Conservation (phyloP, 2,329 filamentous ascomycete species). For the Colletotrichum limetticola region DNA sequence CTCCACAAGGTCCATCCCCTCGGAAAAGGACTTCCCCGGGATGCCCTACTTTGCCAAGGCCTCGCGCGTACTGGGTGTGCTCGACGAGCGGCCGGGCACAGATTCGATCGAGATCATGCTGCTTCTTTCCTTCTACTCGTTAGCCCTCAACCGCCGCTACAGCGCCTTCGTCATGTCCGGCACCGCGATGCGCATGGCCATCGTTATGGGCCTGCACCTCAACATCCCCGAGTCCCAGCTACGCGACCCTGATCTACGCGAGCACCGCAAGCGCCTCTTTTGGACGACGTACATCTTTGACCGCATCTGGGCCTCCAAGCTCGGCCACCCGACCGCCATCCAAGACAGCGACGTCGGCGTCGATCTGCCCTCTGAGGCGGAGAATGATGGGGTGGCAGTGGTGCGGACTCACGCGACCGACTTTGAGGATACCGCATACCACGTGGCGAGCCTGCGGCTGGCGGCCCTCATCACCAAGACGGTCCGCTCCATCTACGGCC, state of each 20-base stretch:
- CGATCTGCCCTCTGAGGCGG: conserved; percentile 49
- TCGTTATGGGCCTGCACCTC: conserved; percentile 42
- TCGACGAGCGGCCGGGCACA: conserved; percentile 54
- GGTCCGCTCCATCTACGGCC: conserved; percentile 44
- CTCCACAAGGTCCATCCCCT: conserved; percentile 48
- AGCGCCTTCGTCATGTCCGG: conserved; percentile 55
- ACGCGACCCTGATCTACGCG: conserved; percentile 46
- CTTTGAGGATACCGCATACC: conserved; percentile 44
- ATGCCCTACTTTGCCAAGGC: conserved; percentile 54
- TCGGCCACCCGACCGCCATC: conserved; percentile 59
- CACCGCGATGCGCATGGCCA: conserved; percentile 53
- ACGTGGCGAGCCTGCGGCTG: conserved; percentile 49
- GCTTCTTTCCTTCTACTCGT: conserved; percentile 57
- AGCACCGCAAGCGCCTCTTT: conserved; percentile 53
- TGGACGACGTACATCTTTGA: conserved; percentile 57
- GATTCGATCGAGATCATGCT: conserved; percentile 56
- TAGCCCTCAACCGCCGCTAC: conserved; percentile 55
- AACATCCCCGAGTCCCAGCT: conserved; percentile 47
- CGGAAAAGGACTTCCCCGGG: conserved; percentile 51
- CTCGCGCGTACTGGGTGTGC: conserved; percentile 49
- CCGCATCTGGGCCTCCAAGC: conserved; percentile 59
- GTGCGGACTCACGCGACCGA: conserved; percentile 34
- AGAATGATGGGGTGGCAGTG: too few relatives aligned
- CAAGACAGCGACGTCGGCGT: conserved; percentile 59
- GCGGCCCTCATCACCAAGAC: conserved; percentile 45